Conservation (phyloP, 352 stramenopile species). For the Pythium rhizo-oryzae region DNA sequence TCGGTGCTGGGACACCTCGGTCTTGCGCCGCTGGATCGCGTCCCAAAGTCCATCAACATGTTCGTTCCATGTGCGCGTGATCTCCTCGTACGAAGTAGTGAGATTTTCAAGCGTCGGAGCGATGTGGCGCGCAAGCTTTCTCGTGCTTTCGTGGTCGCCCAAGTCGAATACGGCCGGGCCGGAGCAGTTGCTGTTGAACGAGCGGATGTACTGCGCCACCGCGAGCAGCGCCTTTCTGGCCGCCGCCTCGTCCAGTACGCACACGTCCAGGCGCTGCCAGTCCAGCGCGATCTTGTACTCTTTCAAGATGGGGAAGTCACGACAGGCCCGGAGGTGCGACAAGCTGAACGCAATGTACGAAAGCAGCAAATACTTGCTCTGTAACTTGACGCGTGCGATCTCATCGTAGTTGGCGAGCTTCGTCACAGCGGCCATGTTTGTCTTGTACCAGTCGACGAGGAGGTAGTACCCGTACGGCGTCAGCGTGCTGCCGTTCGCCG, state of each 20-base stretch:
- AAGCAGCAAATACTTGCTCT: slow-evolving; percentile 19
- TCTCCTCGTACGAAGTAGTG: slow-evolving; percentile 4
- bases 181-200: not conserved
- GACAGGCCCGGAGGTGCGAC: not conserved
- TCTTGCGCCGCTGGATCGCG: slow-evolving; percentile 15
- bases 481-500: not conserved
- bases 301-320: not conserved
- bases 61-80: not conserved
- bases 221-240: not conserved
- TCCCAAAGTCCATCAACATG: slow-evolving; percentile 13
- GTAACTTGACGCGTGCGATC: slow-evolving; percentile 12
- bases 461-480: slow-evolving; percentile 7
- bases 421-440: slow-evolving; percentile 4
- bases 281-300: slow-evolving; percentile 21
- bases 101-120: not conserved
- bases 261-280: slow-evolving; percentile 14
- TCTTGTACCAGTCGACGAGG: slow-evolving; percentile 4
- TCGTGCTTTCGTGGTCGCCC: slow-evolving; percentile 5
- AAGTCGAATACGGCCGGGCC: slow-evolving; percentile 13
- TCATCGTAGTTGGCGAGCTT: slow-evolving; percentile 11
- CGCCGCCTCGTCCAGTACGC: not conserved
- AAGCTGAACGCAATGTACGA: slow-evolving; percentile 15
- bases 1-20: slow-evolving; percentile 1
- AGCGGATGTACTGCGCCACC: slow-evolving; percentile 5
- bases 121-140: not conserved